These are phyloP conservation scores for Mrakia hoshinonis DNA, from an alignment of 768 basidiomycete species.

Conservation along the genomic window DNA sequence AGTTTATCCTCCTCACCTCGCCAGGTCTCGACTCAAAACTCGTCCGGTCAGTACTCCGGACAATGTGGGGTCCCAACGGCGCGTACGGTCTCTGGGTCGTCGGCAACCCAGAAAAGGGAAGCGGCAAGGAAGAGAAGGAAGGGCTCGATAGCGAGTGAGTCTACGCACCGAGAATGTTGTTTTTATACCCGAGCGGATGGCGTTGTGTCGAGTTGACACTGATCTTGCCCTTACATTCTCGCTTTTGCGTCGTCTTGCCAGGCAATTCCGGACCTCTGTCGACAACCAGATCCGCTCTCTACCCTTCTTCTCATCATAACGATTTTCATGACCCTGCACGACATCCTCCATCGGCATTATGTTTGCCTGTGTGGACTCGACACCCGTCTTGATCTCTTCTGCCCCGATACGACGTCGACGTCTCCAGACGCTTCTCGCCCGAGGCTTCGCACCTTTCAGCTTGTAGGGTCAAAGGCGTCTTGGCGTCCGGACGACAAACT, in stretches of 20 bases:
- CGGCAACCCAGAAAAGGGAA: conserved; percentile 25
- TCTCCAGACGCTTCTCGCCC: too few species aligned
- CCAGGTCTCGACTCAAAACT: conserved; percentile 60
- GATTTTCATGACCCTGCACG: neutral
- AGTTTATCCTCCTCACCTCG: conserved; percentile 89
- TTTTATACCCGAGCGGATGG: too few species aligned
- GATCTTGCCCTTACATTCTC: neutral
- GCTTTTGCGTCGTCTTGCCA: neutral
- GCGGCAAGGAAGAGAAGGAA: conserved; percentile 11
- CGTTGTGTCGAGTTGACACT: neutral
- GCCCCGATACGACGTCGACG: too few species aligned
- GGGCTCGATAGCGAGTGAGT: conserved; percentile 28
- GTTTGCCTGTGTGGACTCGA: neutral
- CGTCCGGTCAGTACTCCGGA: conserved; percentile 8
- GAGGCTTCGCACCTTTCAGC: too few species aligned
- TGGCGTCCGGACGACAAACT: too few species aligned
- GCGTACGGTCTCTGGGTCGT: conserved; percentile 25
- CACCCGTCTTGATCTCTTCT: too few species aligned
- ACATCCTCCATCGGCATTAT: neutral
- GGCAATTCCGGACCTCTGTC: conserved; percentile 39
- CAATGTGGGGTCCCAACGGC: conserved; percentile 26
- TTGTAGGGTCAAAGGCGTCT: too few species aligned
- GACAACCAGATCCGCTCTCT: conserved; percentile 40
- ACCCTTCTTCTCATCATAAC: conserved; percentile 35
- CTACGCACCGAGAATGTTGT: too few species aligned